phyloP scores from a whole-genome alignment of 805 yeast genomes.

The Alloascoidea africana region DNA sequence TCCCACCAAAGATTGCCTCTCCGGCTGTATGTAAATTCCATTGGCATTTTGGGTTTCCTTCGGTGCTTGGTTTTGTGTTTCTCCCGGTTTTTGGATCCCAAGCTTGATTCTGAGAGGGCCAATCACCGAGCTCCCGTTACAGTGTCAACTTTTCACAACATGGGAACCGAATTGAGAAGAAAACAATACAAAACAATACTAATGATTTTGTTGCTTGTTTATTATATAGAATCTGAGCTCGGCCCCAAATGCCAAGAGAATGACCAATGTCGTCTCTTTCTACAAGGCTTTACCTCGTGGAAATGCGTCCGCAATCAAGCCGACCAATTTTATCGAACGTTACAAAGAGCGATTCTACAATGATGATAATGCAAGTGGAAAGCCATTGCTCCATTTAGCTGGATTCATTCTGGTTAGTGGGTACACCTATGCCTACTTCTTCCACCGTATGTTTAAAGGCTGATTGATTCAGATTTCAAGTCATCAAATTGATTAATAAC shows the following conservation, averaged over 20 bases:
- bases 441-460: conserved; percentile 37
- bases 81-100: not conserved
- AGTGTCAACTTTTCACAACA: not conserved
- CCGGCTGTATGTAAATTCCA: conserved; percentile 50
- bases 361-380: conserved; percentile 65
- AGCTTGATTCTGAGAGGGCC: too few species aligned
- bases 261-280: conserved; percentile 88
- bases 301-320: conserved; percentile 59
- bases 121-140: too few species aligned
- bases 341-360: conserved; percentile 67
- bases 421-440: conserved; percentile 70
- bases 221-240: conserved; percentile 68
- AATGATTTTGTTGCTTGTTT: not conserved
- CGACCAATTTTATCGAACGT: conserved; percentile 22
- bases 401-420: conserved; percentile 47
- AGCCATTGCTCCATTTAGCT: conserved; percentile 62
- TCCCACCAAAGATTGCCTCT: conserved; percentile 98
- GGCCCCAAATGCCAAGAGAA: conserved; percentile 93
- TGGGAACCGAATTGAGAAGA: not conserved
- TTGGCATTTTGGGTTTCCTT: not conserved
- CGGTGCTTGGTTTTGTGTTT: not conserved
- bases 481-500: too few species aligned
- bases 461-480: too few species aligned
- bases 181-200: not conserved
- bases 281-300: conserved; percentile 96